Percentiles rank a stretch among this genome's conserved stretches.
Conservation (phyloP, 2,329 filamentous ascomycete species). For the Geosmithia morbida region DNA sequence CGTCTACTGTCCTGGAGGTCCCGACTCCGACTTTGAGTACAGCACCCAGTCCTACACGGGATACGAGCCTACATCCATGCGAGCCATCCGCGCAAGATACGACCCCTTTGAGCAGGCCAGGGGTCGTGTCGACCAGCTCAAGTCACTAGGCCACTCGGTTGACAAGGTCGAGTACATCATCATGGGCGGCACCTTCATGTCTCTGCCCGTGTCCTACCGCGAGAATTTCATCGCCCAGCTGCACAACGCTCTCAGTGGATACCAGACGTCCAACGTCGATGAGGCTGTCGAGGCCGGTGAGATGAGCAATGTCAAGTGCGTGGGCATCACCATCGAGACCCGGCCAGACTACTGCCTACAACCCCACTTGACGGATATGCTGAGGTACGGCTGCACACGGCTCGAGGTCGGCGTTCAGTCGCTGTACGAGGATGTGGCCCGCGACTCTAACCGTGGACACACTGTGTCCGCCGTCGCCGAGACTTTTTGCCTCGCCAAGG, state of each 20-base stretch:
- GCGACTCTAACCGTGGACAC: conserved; percentile 93
- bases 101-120: conserved; percentile 96
- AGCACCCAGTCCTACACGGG: conserved; percentile 98
- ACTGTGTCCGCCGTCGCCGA: conserved; percentile 92
- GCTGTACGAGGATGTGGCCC: conserved; percentile 93
- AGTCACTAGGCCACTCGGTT: conserved; percentile 86
- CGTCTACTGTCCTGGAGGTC: conserved; percentile 94
- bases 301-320: conserved; percentile 95
- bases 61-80: conserved; percentile 97
- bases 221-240: conserved; percentile 91
- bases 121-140: conserved; percentile 92
- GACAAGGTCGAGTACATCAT: conserved; percentile 99
- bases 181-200: conserved; percentile 99
- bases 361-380: conserved; percentile 89
- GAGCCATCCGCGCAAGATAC: conserved; percentile 90
- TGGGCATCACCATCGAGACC: conserved; percentile 97
- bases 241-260: conserved; percentile 92
- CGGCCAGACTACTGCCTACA: conserved; percentile 93
- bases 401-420: conserved; percentile 93
- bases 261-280: conserved; percentile 86
- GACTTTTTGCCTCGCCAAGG: conserved; percentile 94
- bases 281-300: conserved; percentile 89
- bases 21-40: conserved; percentile 97
- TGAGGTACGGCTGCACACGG: conserved; percentile 93
- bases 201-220: conserved; percentile 72